Percentiles rank a stretch among this genome's conserved stretches.
Evolutionary conservation across 1,139 yeast genomes (phyloP).

Genomic region (Nakaseomyces glabratus): DNA sequence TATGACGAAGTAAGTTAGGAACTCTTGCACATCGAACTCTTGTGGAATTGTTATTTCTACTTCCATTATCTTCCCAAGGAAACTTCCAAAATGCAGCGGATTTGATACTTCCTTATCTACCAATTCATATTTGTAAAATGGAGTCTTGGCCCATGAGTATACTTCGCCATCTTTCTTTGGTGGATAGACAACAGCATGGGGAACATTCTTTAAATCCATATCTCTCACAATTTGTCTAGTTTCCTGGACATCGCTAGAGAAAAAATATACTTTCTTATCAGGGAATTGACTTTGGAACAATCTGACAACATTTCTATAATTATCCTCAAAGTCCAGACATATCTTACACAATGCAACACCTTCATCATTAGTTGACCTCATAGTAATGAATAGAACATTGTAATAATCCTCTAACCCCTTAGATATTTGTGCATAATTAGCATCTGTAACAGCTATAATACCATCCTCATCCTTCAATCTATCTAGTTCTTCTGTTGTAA

Average conservation of each 20-base stretch:
- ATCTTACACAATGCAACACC: constrained; percentile 34
- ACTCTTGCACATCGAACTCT: constrained; percentile 36
- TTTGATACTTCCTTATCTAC: constrained; percentile 23
- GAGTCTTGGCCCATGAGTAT: constrained; percentile 24
- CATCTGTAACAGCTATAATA: constrained; percentile 28
- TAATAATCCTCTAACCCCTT: constrained; percentile 37
- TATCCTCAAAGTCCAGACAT: constrained; percentile 37
- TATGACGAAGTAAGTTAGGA: constrained; percentile 38
- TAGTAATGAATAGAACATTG: constrained; percentile 39
- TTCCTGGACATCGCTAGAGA: constrained; percentile 43
- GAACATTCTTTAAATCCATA: constrained; percentile 42
- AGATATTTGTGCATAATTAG: constrained; percentile 26
- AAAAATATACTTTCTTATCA: constrained; percentile 37
- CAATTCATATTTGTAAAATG: constrained; percentile 31
- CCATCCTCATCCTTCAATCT: constrained; percentile 24
- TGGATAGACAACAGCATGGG: constrained; percentile 58
- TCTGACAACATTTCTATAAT: constrained; percentile 36
- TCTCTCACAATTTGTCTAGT: constrained; percentile 35
- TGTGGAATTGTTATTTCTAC: constrained; percentile 38
- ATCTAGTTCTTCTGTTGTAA: no score
- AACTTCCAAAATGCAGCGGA: constrained; percentile 43
- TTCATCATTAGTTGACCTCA: constrained; percentile 28
- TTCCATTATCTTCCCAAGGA: constrained; percentile 40
- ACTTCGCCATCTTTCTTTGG: constrained; percentile 32
- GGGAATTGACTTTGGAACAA: constrained; percentile 41